Percentiles rank a stretch among this genome's conserved stretches.
Conservation (phyloP, 1,284 basidiomycete genomes). For the Mycena citricolor region DNA sequence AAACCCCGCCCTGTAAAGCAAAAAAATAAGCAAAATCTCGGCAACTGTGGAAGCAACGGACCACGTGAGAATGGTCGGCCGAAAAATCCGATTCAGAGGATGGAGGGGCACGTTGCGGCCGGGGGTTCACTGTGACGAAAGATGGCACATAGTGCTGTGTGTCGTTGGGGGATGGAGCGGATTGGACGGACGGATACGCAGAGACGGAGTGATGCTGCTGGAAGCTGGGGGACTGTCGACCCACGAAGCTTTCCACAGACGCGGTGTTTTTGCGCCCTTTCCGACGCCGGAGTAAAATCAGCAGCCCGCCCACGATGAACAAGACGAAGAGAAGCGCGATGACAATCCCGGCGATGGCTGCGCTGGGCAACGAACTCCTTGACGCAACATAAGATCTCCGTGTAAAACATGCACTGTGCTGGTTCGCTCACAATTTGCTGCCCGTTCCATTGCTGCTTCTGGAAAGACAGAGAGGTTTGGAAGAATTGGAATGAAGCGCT, state of each 20-base stretch:
- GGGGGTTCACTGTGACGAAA: too few species aligned
- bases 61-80: too few species aligned
- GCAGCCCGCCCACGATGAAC: slow-evolving; percentile 16
- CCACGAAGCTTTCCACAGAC: slow-evolving; percentile 6
- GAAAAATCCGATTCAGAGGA: too few species aligned
- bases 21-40: too few species aligned
- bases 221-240: slow-evolving; percentile 4
- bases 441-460: slow-evolving; percentile 11
- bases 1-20: too few species aligned
- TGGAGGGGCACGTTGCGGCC: too few species aligned
- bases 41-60: too few species aligned
- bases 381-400: slow-evolving; percentile 1
- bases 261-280: slow-evolving; percentile 2
- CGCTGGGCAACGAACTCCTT: slow-evolving; percentile 24
- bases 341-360: slow-evolving; percentile 26
- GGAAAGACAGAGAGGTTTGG: background rate
- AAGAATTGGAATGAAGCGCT: slow-evolving; percentile 26
- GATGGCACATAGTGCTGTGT: too few species aligned
- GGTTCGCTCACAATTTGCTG: slow-evolving; percentile 13
- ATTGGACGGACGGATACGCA: too few species aligned
- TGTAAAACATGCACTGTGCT: too few species aligned
- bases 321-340: slow-evolving; percentile 24
- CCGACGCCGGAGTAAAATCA: slow-evolving; percentile 25
- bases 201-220: too few species aligned
- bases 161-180: too few species aligned